phyloP scores from a whole-genome alignment of 2,329 filamentous ascomycete genomes.

The Chrysoporthe austroafricana region DNA sequence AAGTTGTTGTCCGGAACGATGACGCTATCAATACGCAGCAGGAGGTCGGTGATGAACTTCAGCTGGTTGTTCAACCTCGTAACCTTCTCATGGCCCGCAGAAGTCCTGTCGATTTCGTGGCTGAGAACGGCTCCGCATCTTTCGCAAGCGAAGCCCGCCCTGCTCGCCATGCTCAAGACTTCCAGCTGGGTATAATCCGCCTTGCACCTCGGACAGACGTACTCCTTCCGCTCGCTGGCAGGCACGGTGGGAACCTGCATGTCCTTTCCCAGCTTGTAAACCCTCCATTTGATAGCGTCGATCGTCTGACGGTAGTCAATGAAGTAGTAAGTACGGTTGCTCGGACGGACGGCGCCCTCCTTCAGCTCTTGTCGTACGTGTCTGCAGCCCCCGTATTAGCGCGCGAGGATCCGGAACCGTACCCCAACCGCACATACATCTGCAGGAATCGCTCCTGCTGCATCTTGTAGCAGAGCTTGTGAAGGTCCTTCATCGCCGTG shows the following conservation, averaged over 20 bases:
- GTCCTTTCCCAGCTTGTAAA: conserved; percentile 84
- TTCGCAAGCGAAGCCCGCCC: conserved; percentile 79
- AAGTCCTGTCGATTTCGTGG: conserved; percentile 68
- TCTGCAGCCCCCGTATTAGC: conserved; percentile 43
- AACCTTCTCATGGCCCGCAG: conserved; percentile 73
- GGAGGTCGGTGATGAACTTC: conserved; percentile 74
- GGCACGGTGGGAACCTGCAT: conserved; percentile 84
- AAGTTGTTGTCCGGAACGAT: conserved; percentile 76
- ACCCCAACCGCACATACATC: conserved; percentile 59
- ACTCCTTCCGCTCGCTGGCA: conserved; percentile 87
- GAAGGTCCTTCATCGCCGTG: conserved; percentile 82
- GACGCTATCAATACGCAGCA: conserved; percentile 77
- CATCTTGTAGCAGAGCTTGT: conserved; percentile 84
- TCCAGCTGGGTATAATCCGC: conserved; percentile 90
- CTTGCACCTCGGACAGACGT: conserved; percentile 79
- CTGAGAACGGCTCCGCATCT: conserved; percentile 70
- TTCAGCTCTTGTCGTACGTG: conserved; percentile 76
- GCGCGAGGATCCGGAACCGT: background rate
- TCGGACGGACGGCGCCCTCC: conserved; percentile 79
- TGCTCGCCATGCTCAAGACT: conserved; percentile 76
- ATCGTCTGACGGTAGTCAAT: conserved; percentile 94
- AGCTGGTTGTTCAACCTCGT: conserved; percentile 79
- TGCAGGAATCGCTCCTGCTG: conserved; percentile 84
- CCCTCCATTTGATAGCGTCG: conserved; percentile 93
- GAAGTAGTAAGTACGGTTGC: conserved; percentile 92